These are phyloP conservation scores for Triadica sebifera DNA, from an alignment of 345 rosid genomes.

Conservation along the genomic window DNA sequence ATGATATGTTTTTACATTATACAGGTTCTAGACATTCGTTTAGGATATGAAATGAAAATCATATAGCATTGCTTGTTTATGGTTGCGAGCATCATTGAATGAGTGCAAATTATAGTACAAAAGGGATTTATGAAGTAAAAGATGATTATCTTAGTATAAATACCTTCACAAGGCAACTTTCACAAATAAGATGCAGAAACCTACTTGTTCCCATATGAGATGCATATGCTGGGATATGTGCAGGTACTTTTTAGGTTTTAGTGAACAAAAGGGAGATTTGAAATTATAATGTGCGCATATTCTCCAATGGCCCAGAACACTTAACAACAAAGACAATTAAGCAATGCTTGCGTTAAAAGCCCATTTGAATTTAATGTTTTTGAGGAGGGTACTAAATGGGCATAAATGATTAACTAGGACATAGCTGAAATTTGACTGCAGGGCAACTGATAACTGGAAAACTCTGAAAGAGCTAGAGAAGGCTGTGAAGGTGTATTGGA, in stretches of 20 bases:
- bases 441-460: constrained; percentile 87
- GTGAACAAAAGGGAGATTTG: not conserved
- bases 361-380: not conserved
- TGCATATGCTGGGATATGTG: not conserved
- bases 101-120: not conserved
- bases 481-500: constrained; percentile 80
- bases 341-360: not conserved
- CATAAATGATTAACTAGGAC: not conserved
- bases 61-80: not conserved
- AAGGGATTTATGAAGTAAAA: not conserved
- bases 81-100: not conserved
- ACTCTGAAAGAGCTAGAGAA: constrained; percentile 82
- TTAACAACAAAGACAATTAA: too few species aligned
- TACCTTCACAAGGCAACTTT: not conserved
- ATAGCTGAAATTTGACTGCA: constrained; percentile 23
- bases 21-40: not conserved
- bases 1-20: not conserved
- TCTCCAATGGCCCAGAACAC: not conserved
- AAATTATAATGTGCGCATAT: not conserved
- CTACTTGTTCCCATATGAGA: not conserved
- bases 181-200: not conserved
- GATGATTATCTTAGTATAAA: not conserved
- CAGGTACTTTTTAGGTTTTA: not conserved
- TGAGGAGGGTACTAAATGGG: not conserved
- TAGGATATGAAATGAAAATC: not conserved